Percentiles rank a stretch among this genome's conserved stretches.
These are phyloP conservation scores for Pleurostoma richardsiae DNA, from an alignment of 2,329 filamentous ascomycete species.

Conservation along the genomic window DNA sequence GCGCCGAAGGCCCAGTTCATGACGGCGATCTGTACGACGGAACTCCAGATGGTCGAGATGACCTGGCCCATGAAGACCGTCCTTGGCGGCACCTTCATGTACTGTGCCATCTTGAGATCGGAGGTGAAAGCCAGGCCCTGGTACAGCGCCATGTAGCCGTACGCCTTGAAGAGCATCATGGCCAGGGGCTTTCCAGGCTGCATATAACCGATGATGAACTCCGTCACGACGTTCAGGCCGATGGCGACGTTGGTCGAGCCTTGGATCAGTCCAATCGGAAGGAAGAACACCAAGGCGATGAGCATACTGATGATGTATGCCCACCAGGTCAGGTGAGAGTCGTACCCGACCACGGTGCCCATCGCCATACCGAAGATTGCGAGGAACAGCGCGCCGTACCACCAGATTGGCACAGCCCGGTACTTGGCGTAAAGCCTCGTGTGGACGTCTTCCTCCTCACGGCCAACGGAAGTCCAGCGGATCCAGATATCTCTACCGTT, in stretches of 20 bases:
- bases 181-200: constrained; percentile 44
- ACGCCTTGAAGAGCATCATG: constrained; percentile 50
- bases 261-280: constrained; percentile 26
- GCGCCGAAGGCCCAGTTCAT: constrained; percentile 31
- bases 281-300: constrained; percentile 20
- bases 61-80: constrained; percentile 6
- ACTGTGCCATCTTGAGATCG: constrained; percentile 38
- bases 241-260: constrained; percentile 26
- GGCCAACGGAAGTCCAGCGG: constrained; percentile 7
- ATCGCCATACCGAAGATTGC: constrained; percentile 8
- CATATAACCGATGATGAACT: constrained; percentile 48
- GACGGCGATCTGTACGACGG: constrained; percentile 35
- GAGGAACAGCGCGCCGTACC: constrained; percentile 8
- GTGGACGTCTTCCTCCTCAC: constrained; percentile 11
- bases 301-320: constrained; percentile 15
- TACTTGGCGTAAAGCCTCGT: constrained; percentile 11
- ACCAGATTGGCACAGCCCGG: constrained; percentile 9
- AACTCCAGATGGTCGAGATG: constrained; percentile 19
- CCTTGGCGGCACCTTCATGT: constrained; percentile 28
- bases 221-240: constrained; percentile 44
- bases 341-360: constrained; percentile 7
- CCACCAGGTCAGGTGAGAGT: constrained; percentile 11
- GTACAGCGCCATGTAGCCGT: constrained; percentile 41
- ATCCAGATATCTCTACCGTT: constrained; percentile 17
- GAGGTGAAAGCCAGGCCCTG: constrained; percentile 33